Conservation (phyloP, 1,284 basidiomycete genomes). For the Volvariella volvacea region DNA sequence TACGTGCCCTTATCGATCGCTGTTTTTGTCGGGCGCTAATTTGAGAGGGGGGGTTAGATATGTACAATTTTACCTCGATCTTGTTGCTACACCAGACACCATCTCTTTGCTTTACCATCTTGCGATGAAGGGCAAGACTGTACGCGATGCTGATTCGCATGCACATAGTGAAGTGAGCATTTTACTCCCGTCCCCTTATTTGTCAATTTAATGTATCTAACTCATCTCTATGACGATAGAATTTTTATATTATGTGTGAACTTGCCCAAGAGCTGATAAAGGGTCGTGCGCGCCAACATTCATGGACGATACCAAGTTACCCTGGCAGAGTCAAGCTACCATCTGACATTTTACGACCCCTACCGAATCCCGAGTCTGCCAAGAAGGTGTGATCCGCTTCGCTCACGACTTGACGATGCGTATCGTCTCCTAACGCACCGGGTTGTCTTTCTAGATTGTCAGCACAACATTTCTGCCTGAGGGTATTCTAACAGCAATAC, state of each 20-base stretch:
- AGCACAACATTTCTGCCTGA: constrained; percentile 62
- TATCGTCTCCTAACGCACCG: not conserved
- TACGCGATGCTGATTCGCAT: constrained; percentile 69
- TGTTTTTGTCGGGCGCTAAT: not conserved
- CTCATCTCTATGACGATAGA: constrained; percentile 36
- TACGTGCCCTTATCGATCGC: constrained; percentile 22
- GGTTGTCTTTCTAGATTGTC: constrained; percentile 37
- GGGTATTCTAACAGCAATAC: constrained; percentile 49
- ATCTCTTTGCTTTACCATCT: constrained; percentile 81
- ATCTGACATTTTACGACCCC: constrained; percentile 69
- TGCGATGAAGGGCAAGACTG: constrained; percentile 80
- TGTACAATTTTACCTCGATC: constrained; percentile 83
- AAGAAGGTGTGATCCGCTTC: constrained; percentile 40
- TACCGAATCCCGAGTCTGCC: constrained; percentile 55
- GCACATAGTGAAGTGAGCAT: constrained; percentile 57
- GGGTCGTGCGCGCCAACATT: constrained; percentile 52
- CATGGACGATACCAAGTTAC: constrained; percentile 77
- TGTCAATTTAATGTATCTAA: no score
- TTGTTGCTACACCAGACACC: constrained; percentile 72
- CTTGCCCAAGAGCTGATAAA: constrained; percentile 86
- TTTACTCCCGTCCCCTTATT: not conserved
- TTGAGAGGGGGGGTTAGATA: constrained; percentile 54
- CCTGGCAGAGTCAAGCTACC: constrained; percentile 81
- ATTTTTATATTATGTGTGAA: constrained; percentile 86
- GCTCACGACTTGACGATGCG: not conserved